Evolutionary conservation across 1,284 basidiomycete genomes (phyloP).

Genomic region (Meira miltonrushii): DNA sequence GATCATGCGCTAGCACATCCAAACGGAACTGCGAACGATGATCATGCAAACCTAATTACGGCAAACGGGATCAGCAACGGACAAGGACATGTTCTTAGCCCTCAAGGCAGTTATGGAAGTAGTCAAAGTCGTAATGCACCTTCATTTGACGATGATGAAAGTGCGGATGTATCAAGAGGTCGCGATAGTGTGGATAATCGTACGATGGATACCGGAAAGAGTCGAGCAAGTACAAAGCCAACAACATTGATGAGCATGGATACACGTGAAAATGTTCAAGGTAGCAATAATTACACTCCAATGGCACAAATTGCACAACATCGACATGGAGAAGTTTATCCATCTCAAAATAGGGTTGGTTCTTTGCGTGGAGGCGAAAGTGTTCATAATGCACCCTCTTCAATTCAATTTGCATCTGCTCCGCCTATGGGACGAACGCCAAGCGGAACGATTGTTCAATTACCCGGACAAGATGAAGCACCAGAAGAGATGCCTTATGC

Average conservation of each 20-base stretch:
- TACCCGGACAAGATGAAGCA: slow-evolving; percentile 6
- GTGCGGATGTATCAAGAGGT: not conserved
- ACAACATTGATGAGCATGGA: slow-evolving; percentile 88
- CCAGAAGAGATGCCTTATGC: slow-evolving; percentile 24
- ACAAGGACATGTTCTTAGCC: not conserved
- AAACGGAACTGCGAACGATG: not conserved
- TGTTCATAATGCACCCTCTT: slow-evolving; percentile 18
- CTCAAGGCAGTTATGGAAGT: slow-evolving; percentile 17
- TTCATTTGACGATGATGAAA: not conserved
- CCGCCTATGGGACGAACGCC: slow-evolving; percentile 13
- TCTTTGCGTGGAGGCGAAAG: not conserved
- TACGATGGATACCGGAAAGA: slow-evolving; percentile 56
- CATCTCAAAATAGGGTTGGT: slow-evolving; percentile 9
- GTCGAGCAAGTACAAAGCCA: slow-evolving; percentile 85
- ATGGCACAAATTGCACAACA: slow-evolving; percentile 88
- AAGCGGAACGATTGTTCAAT: slow-evolving; percentile 9
- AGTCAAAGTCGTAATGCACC: slow-evolving; percentile 1
- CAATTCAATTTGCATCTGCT: slow-evolving; percentile 15
- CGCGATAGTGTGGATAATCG: slow-evolving; percentile 37
- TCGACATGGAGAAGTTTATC: slow-evolving; percentile 54
- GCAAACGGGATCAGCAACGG: not conserved
- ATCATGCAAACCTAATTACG: not conserved
- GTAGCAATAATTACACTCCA: slow-evolving; percentile 5
- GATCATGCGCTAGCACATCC: not conserved
- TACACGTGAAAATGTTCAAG: slow-evolving; percentile 4